Conservation (phyloP, 202 grass and related monocot species). For the Bolboschoenoplectus hybrid region DNA sequence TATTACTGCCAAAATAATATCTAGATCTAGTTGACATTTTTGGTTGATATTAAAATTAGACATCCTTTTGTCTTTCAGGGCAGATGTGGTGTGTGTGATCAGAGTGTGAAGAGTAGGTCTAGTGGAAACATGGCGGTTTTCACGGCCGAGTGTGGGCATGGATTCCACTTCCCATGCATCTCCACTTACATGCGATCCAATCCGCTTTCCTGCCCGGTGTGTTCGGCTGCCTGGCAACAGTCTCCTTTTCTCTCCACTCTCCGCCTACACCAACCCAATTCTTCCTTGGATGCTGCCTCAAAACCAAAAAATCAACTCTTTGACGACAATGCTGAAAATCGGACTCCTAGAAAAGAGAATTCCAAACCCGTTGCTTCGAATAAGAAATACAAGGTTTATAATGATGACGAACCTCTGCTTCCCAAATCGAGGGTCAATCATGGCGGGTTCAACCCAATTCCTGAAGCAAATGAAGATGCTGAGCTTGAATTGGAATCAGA, state of each 20-base stretch:
- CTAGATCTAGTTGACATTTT: constrained; percentile 8
- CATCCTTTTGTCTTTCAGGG: constrained; percentile 46
- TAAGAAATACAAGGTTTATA: constrained; percentile 57
- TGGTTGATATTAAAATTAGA: neutral
- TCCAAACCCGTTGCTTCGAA: constrained; percentile 18
- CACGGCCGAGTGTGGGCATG: constrained; percentile 89
- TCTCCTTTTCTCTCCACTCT: constrained; percentile 54
- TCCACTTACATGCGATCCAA: constrained; percentile 50
- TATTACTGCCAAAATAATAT: neutral
- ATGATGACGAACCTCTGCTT: constrained; percentile 82
- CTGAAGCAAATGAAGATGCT: constrained; percentile 65
- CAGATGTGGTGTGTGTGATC: constrained; percentile 70
- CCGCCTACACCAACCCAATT: constrained; percentile 34
- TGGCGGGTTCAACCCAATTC: constrained; percentile 80
- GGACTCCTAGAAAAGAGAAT: constrained; percentile 30
- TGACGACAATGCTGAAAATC: constrained; percentile 45
- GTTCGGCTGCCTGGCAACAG: constrained; percentile 70
- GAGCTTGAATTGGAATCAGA: constrained; percentile 26
- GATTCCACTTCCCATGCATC: constrained; percentile 94
- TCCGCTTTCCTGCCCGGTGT: constrained; percentile 73
- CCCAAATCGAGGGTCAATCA: constrained; percentile 42
- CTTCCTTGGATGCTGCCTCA: constrained; percentile 18
- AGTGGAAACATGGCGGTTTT: constrained; percentile 74
- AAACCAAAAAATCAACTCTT: constrained; percentile 20
- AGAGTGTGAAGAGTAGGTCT: constrained; percentile 55